Percentiles rank a stretch among this genome's conserved stretches.
These are phyloP conservation scores for Eutrema heterophyllum DNA, from an alignment of 345 rosid species.

Conservation along the genomic window DNA sequence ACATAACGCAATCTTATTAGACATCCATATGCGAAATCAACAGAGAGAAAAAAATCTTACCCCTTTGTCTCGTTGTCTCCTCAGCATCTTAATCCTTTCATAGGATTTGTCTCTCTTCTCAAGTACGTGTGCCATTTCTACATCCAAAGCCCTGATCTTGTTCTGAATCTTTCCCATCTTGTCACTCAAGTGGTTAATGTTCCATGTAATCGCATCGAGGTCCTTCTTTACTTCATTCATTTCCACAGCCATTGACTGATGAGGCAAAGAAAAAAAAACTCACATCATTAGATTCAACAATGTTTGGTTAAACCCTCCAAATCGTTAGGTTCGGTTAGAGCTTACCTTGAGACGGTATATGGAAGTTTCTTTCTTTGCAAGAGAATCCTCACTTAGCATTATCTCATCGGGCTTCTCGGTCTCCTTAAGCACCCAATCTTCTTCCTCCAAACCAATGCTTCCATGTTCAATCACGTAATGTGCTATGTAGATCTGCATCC, in stretches of 20 bases:
- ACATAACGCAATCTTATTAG: not conserved
- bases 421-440: slow-evolving; percentile 70
- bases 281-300: slow-evolving; percentile 16
- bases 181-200: slow-evolving; percentile 40
- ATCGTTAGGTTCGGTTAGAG: not conserved
- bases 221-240: slow-evolving; percentile 80
- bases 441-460: slow-evolving; percentile 68
- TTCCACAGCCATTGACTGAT: slow-evolving; percentile 69
- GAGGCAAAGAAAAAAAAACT: not conserved
- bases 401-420: slow-evolving; percentile 64
- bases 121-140: slow-evolving; percentile 37
- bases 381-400: slow-evolving; percentile 57
- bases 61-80: slow-evolving; percentile 61
- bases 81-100: slow-evolving; percentile 46
- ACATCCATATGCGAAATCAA: not conserved
- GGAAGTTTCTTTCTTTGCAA: slow-evolving; percentile 68
- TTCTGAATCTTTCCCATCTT: slow-evolving; percentile 42
- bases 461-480: slow-evolving; percentile 75
- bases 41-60: slow-evolving; percentile 31
- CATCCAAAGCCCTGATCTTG: slow-evolving; percentile 43
- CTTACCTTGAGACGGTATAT: slow-evolving; percentile 80
- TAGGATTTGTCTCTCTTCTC: slow-evolving; percentile 55
- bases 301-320: not conserved
- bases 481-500: slow-evolving; percentile 59
- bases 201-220: slow-evolving; percentile 48